Base-by-base conservation (phyloP, 2,329 filamentous ascomycete species). In the Coniella lustricola region DNA sequence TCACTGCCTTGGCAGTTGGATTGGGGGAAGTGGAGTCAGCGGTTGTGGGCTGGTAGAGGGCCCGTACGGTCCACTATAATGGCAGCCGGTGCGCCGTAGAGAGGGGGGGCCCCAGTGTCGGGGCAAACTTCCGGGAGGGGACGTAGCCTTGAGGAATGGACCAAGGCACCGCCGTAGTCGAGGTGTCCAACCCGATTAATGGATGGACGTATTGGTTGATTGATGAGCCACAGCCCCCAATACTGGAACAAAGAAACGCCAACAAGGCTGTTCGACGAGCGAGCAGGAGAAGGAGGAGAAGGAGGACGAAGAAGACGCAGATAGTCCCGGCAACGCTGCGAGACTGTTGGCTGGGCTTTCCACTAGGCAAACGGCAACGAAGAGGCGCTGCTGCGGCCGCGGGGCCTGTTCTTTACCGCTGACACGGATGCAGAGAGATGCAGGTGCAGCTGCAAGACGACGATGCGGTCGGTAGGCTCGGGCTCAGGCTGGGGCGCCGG, bases 61-160 rank as follows among this genome's bases (percentile, higher is more conserved):
- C n/a, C 37, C 17, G 35, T 10, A 17, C 2, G 14, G 37, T 13
- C 37, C 41, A 21, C 17, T 34, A 17, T 8, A 18, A 8, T 13
- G 21, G 31, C 7, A 35, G 42, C 9, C 25, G 20, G 42, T 25
- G 29, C 12, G 36, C 13, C 9, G 8, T 10, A 17, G 22, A 17
- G 14, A 32, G 39, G 31, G 43, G 43, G 43, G 29, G 35, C 18
- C 34, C 21, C 33, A 29, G 33, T 45, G 34, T 34, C 35, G 44
- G 44, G 44, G 44, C 36, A 38, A 21, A 35, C 13, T 46, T 46
- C 44, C 44, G 44, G 35, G 35, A 46, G 13, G n/a, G n/a, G 39
- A 17, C 17, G 39, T 32, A 17, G 17, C 4, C 29, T 31, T 20
- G 5, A 10, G 39, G 39, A 7, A 21, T 13, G 22, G 16, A 25